Evolutionary conservation across 2,329 filamentous ascomycete genomes (phyloP).

Genomic region (Arthroderma uncinatum): DNA sequence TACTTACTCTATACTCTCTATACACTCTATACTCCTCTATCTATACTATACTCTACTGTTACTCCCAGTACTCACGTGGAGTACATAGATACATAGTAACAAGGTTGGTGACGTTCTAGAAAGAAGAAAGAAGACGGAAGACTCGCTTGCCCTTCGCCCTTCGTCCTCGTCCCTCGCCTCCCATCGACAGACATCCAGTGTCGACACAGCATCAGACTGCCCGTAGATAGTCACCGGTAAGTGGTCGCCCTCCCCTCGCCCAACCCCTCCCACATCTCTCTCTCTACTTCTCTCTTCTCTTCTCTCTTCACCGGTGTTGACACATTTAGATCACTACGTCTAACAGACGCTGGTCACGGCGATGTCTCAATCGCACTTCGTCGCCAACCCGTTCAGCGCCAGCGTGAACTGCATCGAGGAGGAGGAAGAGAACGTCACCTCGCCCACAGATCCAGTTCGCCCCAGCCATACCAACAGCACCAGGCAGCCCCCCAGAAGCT

Average conservation of each 20-base stretch:
- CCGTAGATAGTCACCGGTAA: no score
- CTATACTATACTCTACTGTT: no score
- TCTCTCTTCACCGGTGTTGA: not conserved
- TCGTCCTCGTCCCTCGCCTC: no score
- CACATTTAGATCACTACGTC: not conserved
- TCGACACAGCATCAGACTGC: no score
- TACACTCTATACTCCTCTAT: not conserved
- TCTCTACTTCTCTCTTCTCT: not conserved
- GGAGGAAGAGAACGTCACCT: conserved; percentile 71
- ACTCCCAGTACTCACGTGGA: no score
- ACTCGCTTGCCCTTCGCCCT: not conserved
- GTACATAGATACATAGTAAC: no score
- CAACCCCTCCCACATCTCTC: not conserved
- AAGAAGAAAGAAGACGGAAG: not conserved
- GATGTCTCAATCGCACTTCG: conserved; percentile 9
- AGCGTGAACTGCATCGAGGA: conserved; percentile 55
- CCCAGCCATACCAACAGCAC: not conserved
- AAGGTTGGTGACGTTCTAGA: conserved; percentile 6
- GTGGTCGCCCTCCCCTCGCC: no score
- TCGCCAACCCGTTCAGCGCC: conserved; percentile 8
- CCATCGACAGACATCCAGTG: no score
- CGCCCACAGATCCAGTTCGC: conserved; percentile 52
- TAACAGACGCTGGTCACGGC: no score
- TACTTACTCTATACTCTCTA: not conserved
- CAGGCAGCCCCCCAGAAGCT: not conserved